Base-by-base conservation (phyloP, 495 filamentous ascomycete genomes). In the Filosporella fistucella region DNA sequence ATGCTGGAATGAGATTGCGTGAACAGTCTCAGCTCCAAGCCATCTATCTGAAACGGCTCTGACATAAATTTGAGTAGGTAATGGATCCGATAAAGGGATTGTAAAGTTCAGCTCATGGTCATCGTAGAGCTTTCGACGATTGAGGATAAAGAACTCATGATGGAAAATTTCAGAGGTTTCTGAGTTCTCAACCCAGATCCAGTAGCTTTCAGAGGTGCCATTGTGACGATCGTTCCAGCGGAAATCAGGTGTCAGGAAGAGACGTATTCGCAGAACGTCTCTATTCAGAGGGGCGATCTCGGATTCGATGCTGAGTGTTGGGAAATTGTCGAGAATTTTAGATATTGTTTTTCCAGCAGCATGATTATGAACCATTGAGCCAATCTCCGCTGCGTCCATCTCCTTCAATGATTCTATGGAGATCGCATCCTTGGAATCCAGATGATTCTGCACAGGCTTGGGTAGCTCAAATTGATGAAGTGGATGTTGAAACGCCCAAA, bases 121-220 rank as follows among this genome's bases (percentile, higher is more conserved):
- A 66, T 96, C 88, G 52, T 95, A 78, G 0, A 97, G 72, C 69
- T 95, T 96, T 67, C 80, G 86, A 43, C 89, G 75, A 43, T 77
- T 90, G 5, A 99, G 74, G 41, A 99, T 88, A 68, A 97, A 97
- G 63, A 85, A 96, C 63, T 99, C 93, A 47, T 96, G 89, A 58
- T 99, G 93, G 55, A 95, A 99, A 29, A 99, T 96, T 61, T 97
- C 90, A 1, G 88, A 91, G 0, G 91, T 95, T 56, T 97, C 94
- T 0, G 91, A 96, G 59, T 97, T 95, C 66, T 99, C 93, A 13
- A 97, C 91, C 94, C 94, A 97, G 39, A 97, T 84, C 81, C 91
- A 97, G 66, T 93, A 99, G 16, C 89, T 90, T 60, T 99, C 93
- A 2, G 91, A 95, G 4, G 80, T 84, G 2, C 94, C 94, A 63